Evolutionary conservation across 148 eudicot genomes (phyloP).

Genomic region (Heliamphora exappendiculata): DNA sequence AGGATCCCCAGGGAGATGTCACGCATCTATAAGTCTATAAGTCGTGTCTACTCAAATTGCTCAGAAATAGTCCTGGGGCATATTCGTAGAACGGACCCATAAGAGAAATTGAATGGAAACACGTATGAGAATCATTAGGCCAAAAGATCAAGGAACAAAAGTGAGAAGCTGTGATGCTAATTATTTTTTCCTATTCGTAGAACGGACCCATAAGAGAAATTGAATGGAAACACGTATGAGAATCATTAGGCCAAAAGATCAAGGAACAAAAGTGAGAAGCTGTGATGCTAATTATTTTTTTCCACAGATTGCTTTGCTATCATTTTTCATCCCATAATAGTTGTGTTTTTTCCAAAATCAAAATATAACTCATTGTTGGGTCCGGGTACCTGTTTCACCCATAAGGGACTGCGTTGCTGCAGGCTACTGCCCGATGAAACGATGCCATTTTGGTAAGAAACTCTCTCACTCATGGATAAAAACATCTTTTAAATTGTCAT

Average conservation of each 20-base stretch:
- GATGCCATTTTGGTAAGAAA: too few relatives aligned
- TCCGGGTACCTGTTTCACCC: too few relatives aligned
- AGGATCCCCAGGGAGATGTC: too few relatives aligned
- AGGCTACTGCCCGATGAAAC: too few relatives aligned
- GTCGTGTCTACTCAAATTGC: too few relatives aligned
- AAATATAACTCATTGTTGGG: not conserved
- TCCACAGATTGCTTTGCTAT: not conserved
- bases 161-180: not conserved
- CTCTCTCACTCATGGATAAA: too few relatives aligned
- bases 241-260: not conserved
- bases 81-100: not conserved
- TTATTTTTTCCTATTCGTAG: not conserved
- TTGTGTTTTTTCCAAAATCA: not conserved
- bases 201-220: not conserved
- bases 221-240: not conserved
- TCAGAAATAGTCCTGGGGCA: too few relatives aligned
- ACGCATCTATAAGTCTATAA: too few relatives aligned
- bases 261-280: not conserved
- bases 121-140: not conserved
- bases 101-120: not conserved
- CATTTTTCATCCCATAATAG: not conserved
- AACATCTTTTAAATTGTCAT: too few relatives aligned
- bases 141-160: not conserved
- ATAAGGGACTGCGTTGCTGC: too few relatives aligned
- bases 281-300: not conserved